Conservation (phyloP, 306 rosid genomes). For the Senna tora region DNA sequence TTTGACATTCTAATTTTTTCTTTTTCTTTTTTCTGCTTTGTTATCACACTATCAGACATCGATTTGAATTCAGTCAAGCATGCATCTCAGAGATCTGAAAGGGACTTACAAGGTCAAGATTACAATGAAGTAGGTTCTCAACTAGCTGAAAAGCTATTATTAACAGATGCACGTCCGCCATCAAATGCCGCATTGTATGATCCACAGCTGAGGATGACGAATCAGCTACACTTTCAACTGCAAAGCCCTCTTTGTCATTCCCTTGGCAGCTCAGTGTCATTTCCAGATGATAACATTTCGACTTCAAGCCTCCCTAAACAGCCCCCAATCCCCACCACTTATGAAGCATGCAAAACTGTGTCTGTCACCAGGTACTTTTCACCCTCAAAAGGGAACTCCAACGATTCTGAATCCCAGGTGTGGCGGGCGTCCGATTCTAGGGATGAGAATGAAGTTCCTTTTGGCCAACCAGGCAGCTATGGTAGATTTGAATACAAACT, state of each 20-base stretch:
- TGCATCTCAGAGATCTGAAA: conserved; percentile 33
- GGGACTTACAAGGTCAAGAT: conserved; percentile 75
- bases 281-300: conserved; percentile 34
- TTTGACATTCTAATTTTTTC: no score
- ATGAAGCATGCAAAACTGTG: conserved; percentile 24
- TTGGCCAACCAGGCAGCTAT: conserved; percentile 39
- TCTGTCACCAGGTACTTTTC: conserved; percentile 38
- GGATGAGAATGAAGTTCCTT: conserved; percentile 46
- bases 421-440: conserved; percentile 36
- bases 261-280: conserved; percentile 35
- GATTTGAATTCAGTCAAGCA: conserved; percentile 32
- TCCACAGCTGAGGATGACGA: conserved; percentile 31
- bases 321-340: conserved; percentile 1
- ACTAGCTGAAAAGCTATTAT: conserved; percentile 34
- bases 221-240: conserved; percentile 36
- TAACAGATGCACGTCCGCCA: conserved; percentile 19
- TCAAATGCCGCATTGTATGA: conserved; percentile 28
- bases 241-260: conserved; percentile 32
- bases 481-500: conserved; percentile 40
- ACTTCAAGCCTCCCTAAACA: conserved; percentile 38
- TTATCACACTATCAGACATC: conserved; percentile 30
- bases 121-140: conserved; percentile 28
- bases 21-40: neutral
- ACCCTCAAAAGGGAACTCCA: conserved; percentile 44
- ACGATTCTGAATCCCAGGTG: conserved; percentile 47